Evolutionary conservation across 768 basidiomycete genomes (phyloP), one percentile per base, ranked within the genome.

Genomic region (Lactarius psammicola): DNA sequence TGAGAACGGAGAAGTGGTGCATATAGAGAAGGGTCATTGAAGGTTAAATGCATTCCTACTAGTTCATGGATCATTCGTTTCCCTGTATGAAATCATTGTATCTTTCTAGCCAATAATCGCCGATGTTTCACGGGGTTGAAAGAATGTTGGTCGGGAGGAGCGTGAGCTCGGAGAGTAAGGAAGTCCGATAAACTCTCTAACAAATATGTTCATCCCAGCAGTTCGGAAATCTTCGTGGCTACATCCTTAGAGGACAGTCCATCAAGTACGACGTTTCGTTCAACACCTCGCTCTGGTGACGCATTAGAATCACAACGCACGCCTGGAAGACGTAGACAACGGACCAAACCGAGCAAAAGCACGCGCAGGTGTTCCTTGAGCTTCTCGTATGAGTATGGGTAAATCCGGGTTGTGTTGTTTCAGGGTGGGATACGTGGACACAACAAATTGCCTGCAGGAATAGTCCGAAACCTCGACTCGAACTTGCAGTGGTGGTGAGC

Each of bases 321-420:
- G 57, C 30, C 28, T 23, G 33, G 49, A 15, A 23, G 36, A 23
- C n/a, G 51, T 34, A 6, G 28, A 4, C 3, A 30, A 74, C 90
- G 75, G 78, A 94, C 92, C 92, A 74, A 91, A 94, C 72, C 92
- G 81, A 60, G 89, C 92, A 82, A 93, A 94, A 56, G 84, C 85
- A 73, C 92, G 82, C 67, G 91, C 91, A 42, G 90, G 90, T 9
- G 90, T 92, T 42, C 87, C 89, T 60, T 78, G 79, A 18, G 90
- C 92, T 77, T 92, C 89, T 71, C 92, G 83, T 72, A 94, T 89
- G 71, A 94, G 75, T 42, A 92, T 82, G 20, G 91, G 92, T n/a
- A 94, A 78, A 77, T 94, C 87, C 44, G 92, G 92, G 74, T 94
- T 94, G 76, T 88, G 79, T 74, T 90, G 82, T 79, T 94, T 93